Conservation (phyloP, 2,329 filamentous ascomycete genomes). For the Venturia oleaginea region DNA sequence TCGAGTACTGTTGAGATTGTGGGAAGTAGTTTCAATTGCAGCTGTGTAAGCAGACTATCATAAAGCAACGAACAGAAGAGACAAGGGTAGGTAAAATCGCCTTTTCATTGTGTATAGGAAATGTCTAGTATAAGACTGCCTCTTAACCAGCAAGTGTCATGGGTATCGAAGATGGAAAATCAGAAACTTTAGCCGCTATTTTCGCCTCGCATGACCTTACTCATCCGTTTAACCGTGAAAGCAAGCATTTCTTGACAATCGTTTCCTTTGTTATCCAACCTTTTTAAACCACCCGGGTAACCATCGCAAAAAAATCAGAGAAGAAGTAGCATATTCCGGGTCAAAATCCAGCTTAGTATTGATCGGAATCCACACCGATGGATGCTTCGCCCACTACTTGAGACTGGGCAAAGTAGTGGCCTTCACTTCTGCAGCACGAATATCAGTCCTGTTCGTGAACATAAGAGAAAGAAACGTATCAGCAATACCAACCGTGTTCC, state of each 20-base stretch:
- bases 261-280: not conserved
- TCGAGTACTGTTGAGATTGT: no score
- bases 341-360: not conserved
- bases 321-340: not conserved
- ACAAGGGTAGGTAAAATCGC: not conserved
- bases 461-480: not conserved
- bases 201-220: not conserved
- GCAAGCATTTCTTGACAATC: not conserved
- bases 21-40: no score
- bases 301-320: not conserved
- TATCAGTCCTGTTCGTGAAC: not conserved
- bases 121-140: not conserved
- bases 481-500: not conserved
- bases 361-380: not conserved
- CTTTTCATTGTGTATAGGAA: not conserved
- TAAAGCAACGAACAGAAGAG: not conserved
- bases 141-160: not conserved
- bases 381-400: not conserved
- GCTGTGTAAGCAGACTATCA: no score
- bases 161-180: not conserved
- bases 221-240: not conserved
- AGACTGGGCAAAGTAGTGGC: not conserved
- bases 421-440: not conserved
- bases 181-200: not conserved
- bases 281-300: not conserved